Evolutionary conservation across 164 flowering plant genomes (phyloP).

Genomic region (Stephania japonica): DNA sequence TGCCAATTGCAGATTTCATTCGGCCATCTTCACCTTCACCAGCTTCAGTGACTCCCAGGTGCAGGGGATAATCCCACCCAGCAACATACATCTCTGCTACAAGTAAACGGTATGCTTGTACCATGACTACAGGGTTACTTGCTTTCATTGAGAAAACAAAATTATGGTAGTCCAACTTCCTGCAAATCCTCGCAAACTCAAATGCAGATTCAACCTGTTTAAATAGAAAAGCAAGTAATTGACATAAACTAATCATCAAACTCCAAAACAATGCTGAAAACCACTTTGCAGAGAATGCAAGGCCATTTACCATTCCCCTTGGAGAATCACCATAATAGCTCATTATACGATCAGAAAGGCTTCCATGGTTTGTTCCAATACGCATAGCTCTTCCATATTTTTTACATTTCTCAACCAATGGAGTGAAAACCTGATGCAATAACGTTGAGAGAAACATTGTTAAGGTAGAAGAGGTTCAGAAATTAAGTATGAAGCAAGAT

Average conservation of each 20-base stretch:
- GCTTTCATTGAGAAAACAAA: slow-evolving; percentile 99
- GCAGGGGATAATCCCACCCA: slow-evolving; percentile 98
- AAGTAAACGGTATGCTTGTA: slow-evolving; percentile 89
- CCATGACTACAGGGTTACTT: slow-evolving; percentile 98
- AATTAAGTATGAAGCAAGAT: neutral
- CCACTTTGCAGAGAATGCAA: slow-evolving; percentile 4
- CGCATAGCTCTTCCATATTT: slow-evolving; percentile 98
- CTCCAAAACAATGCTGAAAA: neutral
- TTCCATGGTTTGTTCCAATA: slow-evolving; percentile 96
- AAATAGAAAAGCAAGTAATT: neutral
- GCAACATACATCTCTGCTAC: slow-evolving; percentile 95
- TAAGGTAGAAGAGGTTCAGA: neutral
- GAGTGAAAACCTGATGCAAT: slow-evolving; percentile 65
- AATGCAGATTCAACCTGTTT: slow-evolving; percentile 97
- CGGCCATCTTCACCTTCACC: slow-evolving; percentile 99
- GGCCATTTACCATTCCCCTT: slow-evolving; percentile 77
- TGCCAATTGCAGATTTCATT: slow-evolving; percentile 98
- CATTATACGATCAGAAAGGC: slow-evolving; percentile 98
- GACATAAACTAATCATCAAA: neutral
- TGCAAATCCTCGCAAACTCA: slow-evolving; percentile 94
- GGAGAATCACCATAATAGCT: slow-evolving; percentile 99
- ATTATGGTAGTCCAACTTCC: slow-evolving; percentile 86
- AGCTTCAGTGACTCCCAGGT: slow-evolving; percentile 98
- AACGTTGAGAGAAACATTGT: neutral
- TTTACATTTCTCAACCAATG: slow-evolving; percentile 94